Evolutionary conservation across 2,329 filamentous ascomycete genomes (phyloP).

Genomic region (Claviceps humidiphila): DNA sequence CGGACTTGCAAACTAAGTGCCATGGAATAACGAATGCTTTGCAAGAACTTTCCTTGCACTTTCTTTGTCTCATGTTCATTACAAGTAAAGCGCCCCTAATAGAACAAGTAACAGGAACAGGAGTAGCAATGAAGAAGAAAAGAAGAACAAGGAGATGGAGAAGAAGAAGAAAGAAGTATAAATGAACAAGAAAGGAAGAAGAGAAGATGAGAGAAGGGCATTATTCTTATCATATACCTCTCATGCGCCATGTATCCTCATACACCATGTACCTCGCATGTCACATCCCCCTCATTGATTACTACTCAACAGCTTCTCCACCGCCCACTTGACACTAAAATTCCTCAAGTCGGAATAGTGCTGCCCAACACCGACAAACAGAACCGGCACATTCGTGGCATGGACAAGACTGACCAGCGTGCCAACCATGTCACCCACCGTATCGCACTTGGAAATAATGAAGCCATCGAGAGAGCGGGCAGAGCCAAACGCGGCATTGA

Average conservation of each 20-base stretch:
- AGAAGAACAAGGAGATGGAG: too few species aligned
- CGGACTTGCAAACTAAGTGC: too few species aligned
- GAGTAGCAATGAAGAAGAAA: too few species aligned
- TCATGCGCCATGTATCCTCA: too few species aligned
- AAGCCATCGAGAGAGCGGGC: slow-evolving; percentile 80
- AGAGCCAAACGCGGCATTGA: slow-evolving; percentile 81
- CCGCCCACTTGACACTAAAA: slow-evolving; percentile 57
- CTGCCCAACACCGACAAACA: slow-evolving; percentile 71
- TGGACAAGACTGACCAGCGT: slow-evolving; percentile 95
- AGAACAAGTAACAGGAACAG: too few species aligned
- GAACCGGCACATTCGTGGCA: slow-evolving; percentile 87
- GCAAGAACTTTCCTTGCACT: too few species aligned
- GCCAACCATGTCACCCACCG: slow-evolving; percentile 96
- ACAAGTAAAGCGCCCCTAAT: too few species aligned
- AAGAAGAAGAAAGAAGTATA: too few species aligned
- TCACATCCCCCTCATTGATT: slow-evolving; percentile 16
- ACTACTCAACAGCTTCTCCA: slow-evolving; percentile 48
- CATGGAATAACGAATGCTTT: too few species aligned
- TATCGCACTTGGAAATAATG: slow-evolving; percentile 97
- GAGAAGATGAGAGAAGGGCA: background rate
- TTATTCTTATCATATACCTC: too few species aligned
- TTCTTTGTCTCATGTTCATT: too few species aligned
- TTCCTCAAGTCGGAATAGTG: slow-evolving; percentile 56
- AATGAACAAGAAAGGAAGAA: background rate
- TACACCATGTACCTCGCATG: too few species aligned